Base-by-base conservation (phyloP, 768 basidiomycete species). In the Mycena venus region DNA sequence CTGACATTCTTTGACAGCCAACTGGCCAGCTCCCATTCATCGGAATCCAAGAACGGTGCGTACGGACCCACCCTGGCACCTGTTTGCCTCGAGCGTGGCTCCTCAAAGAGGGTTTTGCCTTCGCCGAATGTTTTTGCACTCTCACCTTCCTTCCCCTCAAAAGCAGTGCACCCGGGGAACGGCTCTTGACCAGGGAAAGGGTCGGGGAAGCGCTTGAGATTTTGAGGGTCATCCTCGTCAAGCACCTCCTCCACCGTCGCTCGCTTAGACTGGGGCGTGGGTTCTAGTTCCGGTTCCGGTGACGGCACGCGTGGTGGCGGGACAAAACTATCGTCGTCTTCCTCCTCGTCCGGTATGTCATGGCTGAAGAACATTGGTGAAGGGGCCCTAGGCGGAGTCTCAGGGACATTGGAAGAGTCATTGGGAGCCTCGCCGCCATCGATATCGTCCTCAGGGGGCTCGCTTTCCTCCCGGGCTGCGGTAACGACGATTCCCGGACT, bases 61-160 rank as follows among this genome's bases (percentile, higher is more conserved):
- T 56, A 44, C 3, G 11, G 38, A n/a, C 29, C 15, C 3, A 14
- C 0, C 0, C 40, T 38, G 2, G 3, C n/a, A 1, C 34, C 38
- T 1, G 14, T 31, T 14, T 68, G 67, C 12, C 47, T 25, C 29
- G 29, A 42, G 1, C 53, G 61, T 29, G 70, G 38, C 23, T 58
- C 32, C 51, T 80, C 78, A 44, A 79, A 79, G 17, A 32, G 5
- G 1, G 79, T 80, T 25, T 61, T 36, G 23, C 55, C 73, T 27
- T 25, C 15, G n/a, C 62, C 58, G 8, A 72, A n/a, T 0, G 21
- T 49, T 58, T 42, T 36, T 9, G 40, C 42, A 17, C 47, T 29
- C 5, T 63, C 53, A 8, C 27, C 51, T 1, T 3, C n/a, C 7
- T 31, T 47, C 6, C 2, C 19, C 10, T 66, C 72, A 2, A n/a